These are phyloP conservation scores for Thinopyrum obtusiflorum DNA, from an alignment of 202 grass and related monocot genomes.

Conservation along the genomic window DNA sequence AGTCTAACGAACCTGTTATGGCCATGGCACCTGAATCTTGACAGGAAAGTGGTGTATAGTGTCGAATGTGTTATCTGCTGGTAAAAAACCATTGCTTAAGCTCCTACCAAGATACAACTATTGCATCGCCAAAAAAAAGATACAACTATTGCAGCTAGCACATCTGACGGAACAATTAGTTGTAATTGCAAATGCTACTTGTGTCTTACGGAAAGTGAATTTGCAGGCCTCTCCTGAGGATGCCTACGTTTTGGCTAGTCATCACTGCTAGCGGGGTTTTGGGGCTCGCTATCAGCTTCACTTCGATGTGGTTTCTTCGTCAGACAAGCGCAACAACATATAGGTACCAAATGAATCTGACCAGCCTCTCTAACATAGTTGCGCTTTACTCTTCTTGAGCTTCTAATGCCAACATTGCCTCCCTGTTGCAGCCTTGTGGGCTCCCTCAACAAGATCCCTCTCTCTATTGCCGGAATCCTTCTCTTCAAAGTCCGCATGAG, in stretches of 20 bases:
- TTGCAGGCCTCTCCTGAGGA: slow-evolving; percentile 79
- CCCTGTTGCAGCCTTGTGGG: slow-evolving; percentile 72
- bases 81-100: neutral
- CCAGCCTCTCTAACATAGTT: neutral
- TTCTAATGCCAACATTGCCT: slow-evolving; percentile 16
- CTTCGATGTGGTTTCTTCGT: slow-evolving; percentile 98
- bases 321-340: slow-evolving; percentile 96
- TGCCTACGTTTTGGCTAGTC: slow-evolving; percentile 83
- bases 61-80: neutral
- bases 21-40: neutral
- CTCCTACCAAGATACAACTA: neutral
- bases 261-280: slow-evolving; percentile 83
- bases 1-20: neutral
- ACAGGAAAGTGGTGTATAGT: neutral
- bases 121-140: neutral
- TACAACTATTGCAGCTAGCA: neutral
- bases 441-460: slow-evolving; percentile 97
- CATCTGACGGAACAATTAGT: neutral
- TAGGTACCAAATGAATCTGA: slow-evolving; percentile 44
- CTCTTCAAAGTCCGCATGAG: slow-evolving; percentile 90
- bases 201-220: slow-evolving; percentile 40
- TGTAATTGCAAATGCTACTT: neutral
- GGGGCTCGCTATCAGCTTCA: slow-evolving; percentile 95
- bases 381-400: neutral
- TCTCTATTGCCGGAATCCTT: slow-evolving; percentile 81